phyloP scores from a whole-genome alignment of 441 rosid genomes.

The Adansonia rubrostipa region DNA sequence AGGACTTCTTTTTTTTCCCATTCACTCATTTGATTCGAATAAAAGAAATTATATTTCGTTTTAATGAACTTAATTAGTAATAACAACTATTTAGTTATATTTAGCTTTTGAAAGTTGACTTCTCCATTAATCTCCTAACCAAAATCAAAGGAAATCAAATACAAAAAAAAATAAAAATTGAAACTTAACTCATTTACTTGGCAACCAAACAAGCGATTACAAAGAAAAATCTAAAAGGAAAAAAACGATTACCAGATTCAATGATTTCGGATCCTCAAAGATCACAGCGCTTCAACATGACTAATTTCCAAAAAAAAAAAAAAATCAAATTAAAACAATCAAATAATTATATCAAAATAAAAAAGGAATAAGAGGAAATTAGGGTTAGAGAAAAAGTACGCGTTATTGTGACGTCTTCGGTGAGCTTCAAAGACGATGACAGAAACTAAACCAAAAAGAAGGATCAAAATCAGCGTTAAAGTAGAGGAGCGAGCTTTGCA shows the following conservation, averaged over 20 bases:
- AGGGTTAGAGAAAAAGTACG: conserved; percentile 36
- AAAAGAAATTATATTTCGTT: not conserved
- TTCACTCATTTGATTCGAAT: not conserved
- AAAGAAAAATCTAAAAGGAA: not conserved
- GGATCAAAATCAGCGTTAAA: conserved; percentile 27
- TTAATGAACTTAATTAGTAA: not conserved
- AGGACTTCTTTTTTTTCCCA: not conserved
- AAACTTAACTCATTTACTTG: not conserved
- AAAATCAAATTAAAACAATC: not conserved
- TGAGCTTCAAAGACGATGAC: conserved; percentile 60
- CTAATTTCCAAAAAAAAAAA: conserved; percentile 32
- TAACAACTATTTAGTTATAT: not conserved
- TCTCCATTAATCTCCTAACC: not conserved
- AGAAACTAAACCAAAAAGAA: conserved; percentile 41
- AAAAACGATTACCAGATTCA: conserved; percentile 54
- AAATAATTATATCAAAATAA: not conserved
- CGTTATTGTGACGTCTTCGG: conserved; percentile 65
- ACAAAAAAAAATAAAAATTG: not conserved
- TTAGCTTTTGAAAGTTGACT: not conserved
- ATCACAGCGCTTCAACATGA: conserved; percentile 55
- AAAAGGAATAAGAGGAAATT: not conserved
- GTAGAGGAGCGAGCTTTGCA: too few species aligned
- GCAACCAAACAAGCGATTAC: not conserved
- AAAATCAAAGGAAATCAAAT: not conserved
- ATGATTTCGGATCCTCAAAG: conserved; percentile 83